Base-by-base conservation (phyloP, 169 alveolate species). In the Condylostoma magnum region DNA sequence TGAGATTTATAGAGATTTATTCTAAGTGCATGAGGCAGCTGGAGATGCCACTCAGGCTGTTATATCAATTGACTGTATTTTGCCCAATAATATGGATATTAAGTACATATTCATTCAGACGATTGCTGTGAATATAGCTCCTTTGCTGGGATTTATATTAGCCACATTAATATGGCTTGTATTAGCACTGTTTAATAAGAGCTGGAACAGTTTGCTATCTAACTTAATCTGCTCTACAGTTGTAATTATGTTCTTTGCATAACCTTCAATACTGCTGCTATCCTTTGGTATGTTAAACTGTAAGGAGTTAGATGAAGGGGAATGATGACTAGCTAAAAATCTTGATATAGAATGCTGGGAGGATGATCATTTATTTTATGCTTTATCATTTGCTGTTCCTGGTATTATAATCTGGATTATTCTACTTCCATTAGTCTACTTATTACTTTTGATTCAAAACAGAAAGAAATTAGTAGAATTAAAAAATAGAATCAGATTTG, bases 171-270 rank as follows among this genome's bases (percentile, higher is more conserved):
- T n/a, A n/a, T n/a, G n/a, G n/a, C n/a, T n/a, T n/a, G n/a, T n/a
- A n/a, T n/a, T n/a, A n/a, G n/a, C n/a, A n/a, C n/a, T n/a, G n/a
- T n/a, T n/a, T n/a, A n/a, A n/a, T n/a, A n/a, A n/a, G n/a, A n/a
- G n/a, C n/a, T n/a, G n/a, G n/a, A n/a, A n/a, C n/a, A n/a, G n/a
- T n/a, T n/a, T n/a, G n/a, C n/a, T n/a, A 20, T 43, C n/a, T 4
- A 27, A 22, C 12, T 28, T 63, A 4, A 44, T 63, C 1, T 33
- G 87, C 3, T 33, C 90, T 15, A 28, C 79, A n/a, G 57, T 79
- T 15, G 70, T 79, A 10, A 18, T 77, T 3, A 41, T 82, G 5
- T 82, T 82, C 60, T 12, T 82, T 8, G n/a, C n/a, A n/a, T n/a
- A n/a, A n/a, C n/a, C n/a, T n/a, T n/a, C n/a, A n/a, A n/a, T n/a